phyloP scores from a whole-genome alignment of 1,139 yeast genomes.

The Kazachstania sp. region DNA sequence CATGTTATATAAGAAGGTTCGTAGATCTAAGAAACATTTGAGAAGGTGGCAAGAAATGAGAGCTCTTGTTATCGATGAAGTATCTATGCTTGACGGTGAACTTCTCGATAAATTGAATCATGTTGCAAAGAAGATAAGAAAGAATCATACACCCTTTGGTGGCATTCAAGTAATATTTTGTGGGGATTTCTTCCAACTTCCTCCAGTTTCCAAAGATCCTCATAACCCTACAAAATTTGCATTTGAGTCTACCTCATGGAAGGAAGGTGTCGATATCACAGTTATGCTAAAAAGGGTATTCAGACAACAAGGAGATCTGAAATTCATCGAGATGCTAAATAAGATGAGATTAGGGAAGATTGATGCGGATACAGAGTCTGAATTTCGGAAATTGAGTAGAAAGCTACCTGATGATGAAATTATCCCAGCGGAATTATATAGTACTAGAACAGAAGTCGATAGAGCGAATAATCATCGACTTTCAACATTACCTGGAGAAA shows the following conservation, averaged over 20 bases:
- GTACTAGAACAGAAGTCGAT: conserved; percentile 81
- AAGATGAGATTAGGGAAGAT: conserved; percentile 75
- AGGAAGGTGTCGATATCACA: conserved; percentile 51
- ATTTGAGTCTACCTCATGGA: conserved; percentile 75
- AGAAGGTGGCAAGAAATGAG: conserved; percentile 55
- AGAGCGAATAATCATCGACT: conserved; percentile 58
- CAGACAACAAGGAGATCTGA: conserved; percentile 76
- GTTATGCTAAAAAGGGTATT: conserved; percentile 70
- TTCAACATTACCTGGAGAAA: conserved; percentile 41
- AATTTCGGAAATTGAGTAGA: conserved; percentile 51
- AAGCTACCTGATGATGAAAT: conserved; percentile 52
- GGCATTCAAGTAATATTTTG: conserved; percentile 79
- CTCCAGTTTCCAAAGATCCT: conserved; percentile 57
- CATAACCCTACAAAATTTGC: conserved; percentile 43
- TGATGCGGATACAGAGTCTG: conserved; percentile 42
- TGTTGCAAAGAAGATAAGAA: conserved; percentile 52
- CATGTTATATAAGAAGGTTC: conserved; percentile 46
- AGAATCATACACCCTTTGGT: conserved; percentile 59
- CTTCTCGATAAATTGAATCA: conserved; percentile 62
- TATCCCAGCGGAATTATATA: conserved; percentile 77
- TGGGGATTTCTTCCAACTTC: conserved; percentile 88
- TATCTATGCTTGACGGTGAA: conserved; percentile 79
- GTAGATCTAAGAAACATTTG: conserved; percentile 43
- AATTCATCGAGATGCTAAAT: conserved; percentile 76
- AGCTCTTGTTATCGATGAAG: conserved; percentile 75